Base-by-base conservation (phyloP, 306 rosid species). In the Medicago lupulina region DNA sequence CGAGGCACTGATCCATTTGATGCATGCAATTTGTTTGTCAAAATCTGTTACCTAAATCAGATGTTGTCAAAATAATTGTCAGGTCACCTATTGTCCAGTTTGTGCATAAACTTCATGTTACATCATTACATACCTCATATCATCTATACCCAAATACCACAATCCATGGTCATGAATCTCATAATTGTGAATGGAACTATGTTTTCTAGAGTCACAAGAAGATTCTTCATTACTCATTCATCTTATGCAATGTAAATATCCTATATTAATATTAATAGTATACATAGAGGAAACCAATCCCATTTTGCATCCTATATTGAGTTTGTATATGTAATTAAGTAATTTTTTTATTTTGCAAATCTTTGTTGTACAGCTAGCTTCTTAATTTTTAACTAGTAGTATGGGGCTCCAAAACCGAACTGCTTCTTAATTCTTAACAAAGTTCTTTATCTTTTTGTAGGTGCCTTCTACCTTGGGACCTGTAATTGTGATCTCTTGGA, bases 401-500 rank as follows among this genome's bases (percentile, higher is more conserved):
- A 21, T 12, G 62, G 7, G 76, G 47, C 54, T 66, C 25, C 43
- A 54, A 41, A 28, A 36, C 38, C 19, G 4, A 38, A 38, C 50
- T 38, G 50, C 46, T 63, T 61, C 51, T 70, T 61, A 13, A 10
- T 17, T 51, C 18, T 8, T 76, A 18, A 77, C 65, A 5, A 17
- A 28, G 18, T 38, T 43, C 4, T 49, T 9, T 18, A 28, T 66
- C 2, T 65, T 87, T 67, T 71, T 83, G 83, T 73, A 90, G 99
- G 98, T 96, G 70, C 99, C 99, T 66, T 96, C 93, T 16, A 96
- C 99, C 21, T 68, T 96, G 78, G 98, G 99, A 67, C 99, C 98
- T 19, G 92, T 96, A 34, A 16, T 96, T 23, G 76, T 83, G 58
- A 73, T 83, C 40, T 89, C 98, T 53, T 92, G 98, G 98, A 73